Conservation (phyloP, 768 basidiomycete genomes). For the Boletus barrowsii region DNA sequence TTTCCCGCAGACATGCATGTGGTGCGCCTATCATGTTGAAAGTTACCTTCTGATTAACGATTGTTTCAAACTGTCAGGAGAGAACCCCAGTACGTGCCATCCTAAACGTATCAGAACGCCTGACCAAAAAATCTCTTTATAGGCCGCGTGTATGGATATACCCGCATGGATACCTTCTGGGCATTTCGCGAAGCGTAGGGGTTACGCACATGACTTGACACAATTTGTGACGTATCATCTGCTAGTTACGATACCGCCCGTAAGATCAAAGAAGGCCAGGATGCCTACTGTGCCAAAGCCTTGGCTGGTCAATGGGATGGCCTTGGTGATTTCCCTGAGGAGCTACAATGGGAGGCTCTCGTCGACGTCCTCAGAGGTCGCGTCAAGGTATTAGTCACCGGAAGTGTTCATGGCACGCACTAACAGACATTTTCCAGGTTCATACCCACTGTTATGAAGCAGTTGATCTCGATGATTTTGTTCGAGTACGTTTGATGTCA, state of each 20-base stretch:
- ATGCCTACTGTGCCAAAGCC: conserved; percentile 49
- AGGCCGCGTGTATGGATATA: conserved; percentile 32
- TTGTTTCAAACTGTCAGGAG: conserved; percentile 30
- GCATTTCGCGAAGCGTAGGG: conserved; percentile 50
- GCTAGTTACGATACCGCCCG: conserved; percentile 51
- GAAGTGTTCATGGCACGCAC: neutral
- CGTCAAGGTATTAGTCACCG: conserved; percentile 52
- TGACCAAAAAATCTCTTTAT: neutral
- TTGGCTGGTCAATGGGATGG: conserved; percentile 37
- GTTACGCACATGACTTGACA: neutral
- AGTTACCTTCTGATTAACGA: neutral
- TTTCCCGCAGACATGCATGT: conserved; percentile 52
- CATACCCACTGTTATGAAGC: conserved; percentile 48
- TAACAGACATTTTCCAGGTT: conserved; percentile 17
- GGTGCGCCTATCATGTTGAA: conserved; percentile 31
- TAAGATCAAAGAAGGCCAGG: conserved; percentile 52
- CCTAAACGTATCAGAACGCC: neutral
- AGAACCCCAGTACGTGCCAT: conserved; percentile 42
- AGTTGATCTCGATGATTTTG: conserved; percentile 67
- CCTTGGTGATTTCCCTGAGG: conserved; percentile 63
- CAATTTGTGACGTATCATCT: conserved; percentile 1
- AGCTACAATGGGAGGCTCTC: conserved; percentile 69
- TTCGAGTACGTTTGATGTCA: conserved; percentile 47
- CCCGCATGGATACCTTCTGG: conserved; percentile 49
- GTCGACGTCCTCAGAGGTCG: conserved; percentile 83